phyloP scores from a whole-genome alignment of 176 grass and related monocot genomes.

The Juncus effusus region DNA sequence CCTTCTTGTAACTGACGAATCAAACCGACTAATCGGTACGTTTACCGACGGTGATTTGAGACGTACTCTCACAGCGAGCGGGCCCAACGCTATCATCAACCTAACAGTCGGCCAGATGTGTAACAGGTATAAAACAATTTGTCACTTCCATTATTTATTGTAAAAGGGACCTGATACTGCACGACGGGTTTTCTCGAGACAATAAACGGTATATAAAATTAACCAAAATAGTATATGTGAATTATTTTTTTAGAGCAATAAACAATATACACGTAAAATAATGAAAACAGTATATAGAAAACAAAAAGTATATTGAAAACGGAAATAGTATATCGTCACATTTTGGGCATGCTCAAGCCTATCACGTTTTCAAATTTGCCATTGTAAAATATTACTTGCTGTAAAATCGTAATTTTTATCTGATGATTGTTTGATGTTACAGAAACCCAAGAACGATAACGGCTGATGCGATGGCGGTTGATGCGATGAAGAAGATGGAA shows the following conservation, averaged over 20 bases:
- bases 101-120: conserved; percentile 95
- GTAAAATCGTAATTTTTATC: too few species aligned
- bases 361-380: too few species aligned
- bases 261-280: too few species aligned
- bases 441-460: conserved; percentile 89
- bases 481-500: conserved; percentile 97
- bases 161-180: neutral
- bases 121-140: conserved; percentile 57
- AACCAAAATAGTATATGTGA: neutral
- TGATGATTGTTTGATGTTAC: neutral
- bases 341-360: too few species aligned
- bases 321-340: too few species aligned
- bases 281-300: too few species aligned
- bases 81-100: conserved; percentile 57
- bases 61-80: conserved; percentile 67
- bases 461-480: conserved; percentile 79
- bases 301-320: too few species aligned
- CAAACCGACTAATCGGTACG: conserved; percentile 66
- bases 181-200: too few species aligned
- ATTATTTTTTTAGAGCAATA: neutral
- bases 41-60: conserved; percentile 90
- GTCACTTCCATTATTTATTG: conserved; percentile 2
- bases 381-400: neutral
- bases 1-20: conserved; percentile 91
- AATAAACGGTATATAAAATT: neutral